These are phyloP conservation scores for Fusarium fracticaudum DNA, from an alignment of 2,329 filamentous ascomycete genomes.

Conservation along the genomic window DNA sequence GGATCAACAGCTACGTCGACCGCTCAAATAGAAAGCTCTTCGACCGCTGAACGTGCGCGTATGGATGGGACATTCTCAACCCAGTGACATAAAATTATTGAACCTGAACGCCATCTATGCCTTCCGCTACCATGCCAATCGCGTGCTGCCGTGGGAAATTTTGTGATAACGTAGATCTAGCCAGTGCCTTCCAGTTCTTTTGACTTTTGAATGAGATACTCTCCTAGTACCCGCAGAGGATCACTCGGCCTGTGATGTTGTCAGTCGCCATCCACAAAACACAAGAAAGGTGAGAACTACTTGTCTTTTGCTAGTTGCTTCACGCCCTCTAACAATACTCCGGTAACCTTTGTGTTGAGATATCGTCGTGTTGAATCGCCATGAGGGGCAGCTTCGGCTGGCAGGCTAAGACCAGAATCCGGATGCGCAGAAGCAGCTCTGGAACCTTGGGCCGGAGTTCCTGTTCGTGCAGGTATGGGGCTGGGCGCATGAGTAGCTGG, in stretches of 20 bases:
- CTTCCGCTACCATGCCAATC: conserved; percentile 17
- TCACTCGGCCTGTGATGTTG: conserved; percentile 64
- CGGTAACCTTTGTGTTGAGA: conserved; percentile 76
- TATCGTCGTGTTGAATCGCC: conserved; percentile 77
- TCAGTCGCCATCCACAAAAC: conserved; percentile 13
- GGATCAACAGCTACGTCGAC: conserved; percentile 45
- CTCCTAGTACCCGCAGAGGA: conserved; percentile 74
- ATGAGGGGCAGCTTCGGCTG: conserved; percentile 68
- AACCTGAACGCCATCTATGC: conserved; percentile 41
- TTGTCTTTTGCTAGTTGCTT: conserved; percentile 76
- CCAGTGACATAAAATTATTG: conserved; percentile 35
- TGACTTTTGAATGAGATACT: conserved; percentile 75
- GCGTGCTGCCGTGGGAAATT: background rate
- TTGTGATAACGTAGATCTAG: conserved; percentile 21
- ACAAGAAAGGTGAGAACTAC: conserved; percentile 59
- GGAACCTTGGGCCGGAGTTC: conserved; percentile 62
- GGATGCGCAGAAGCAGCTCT: conserved; percentile 67
- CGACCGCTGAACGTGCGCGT: conserved; percentile 46
- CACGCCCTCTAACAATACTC: conserved; percentile 77
- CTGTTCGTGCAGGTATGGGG: conserved; percentile 56
- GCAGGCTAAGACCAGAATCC: conserved; percentile 63
- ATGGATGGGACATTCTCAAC: conserved; percentile 39
- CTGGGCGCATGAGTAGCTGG: conserved; percentile 51
- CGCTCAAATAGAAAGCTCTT: conserved; percentile 50
- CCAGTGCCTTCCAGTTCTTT: conserved; percentile 66